These are phyloP conservation scores for Penicillium hesseltinei DNA, from an alignment of 2,329 filamentous ascomycete species.

Conservation along the genomic window DNA sequence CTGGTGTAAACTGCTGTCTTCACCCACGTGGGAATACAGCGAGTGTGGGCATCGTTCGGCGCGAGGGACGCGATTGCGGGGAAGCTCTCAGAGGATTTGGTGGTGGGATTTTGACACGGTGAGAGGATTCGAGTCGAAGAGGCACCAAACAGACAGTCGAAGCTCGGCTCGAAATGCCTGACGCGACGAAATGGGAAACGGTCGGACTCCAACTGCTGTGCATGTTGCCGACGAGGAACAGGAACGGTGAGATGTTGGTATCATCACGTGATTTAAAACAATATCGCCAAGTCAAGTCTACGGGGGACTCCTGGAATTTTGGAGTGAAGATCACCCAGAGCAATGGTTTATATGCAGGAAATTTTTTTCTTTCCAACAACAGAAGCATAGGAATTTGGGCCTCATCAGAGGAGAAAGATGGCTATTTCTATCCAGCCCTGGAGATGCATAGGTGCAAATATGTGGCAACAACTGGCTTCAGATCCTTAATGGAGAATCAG, in stretches of 20 bases:
- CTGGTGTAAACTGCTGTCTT: slow-evolving; percentile 17
- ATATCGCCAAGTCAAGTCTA: background rate
- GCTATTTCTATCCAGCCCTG: background rate
- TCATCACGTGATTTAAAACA: slow-evolving; percentile 13
- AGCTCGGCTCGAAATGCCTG: slow-evolving; percentile 4
- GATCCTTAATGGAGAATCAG: background rate
- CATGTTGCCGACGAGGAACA: slow-evolving; percentile 9
- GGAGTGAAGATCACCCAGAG: background rate
- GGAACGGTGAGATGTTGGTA: slow-evolving; percentile 13
- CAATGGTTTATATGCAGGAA: background rate
- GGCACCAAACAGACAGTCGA: background rate
- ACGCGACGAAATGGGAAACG: slow-evolving; percentile 9
- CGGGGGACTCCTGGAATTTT: background rate
- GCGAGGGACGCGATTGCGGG: slow-evolving; percentile 38
- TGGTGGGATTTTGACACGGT: background rate
- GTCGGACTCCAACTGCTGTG: slow-evolving; percentile 1
- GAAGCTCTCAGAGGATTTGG: slow-evolving; percentile 25
- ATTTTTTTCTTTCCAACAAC: background rate
- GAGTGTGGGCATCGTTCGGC: slow-evolving; percentile 36
- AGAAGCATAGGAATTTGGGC: background rate
- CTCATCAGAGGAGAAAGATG: background rate
- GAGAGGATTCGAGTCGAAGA: background rate
- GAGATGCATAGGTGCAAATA: background rate
- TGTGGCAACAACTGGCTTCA: background rate
- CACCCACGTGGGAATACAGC: slow-evolving; percentile 34